phyloP scores from a whole-genome alignment of 495 filamentous ascomycete species.

The Elasticomyces elasticus region DNA sequence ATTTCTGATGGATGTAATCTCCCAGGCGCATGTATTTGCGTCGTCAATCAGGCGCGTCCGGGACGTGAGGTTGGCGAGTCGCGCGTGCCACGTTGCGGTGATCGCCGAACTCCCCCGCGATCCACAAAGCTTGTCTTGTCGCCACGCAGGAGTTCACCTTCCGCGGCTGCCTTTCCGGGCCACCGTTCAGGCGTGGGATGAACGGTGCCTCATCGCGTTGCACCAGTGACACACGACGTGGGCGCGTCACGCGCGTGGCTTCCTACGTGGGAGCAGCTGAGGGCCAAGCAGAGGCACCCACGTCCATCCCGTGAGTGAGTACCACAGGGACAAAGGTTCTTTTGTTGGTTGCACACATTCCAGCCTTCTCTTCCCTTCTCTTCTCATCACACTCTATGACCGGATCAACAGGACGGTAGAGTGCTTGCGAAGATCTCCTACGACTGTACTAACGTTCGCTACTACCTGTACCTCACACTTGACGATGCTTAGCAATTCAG shows the following conservation, averaged over 20 bases:
- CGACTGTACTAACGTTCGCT: not conserved
- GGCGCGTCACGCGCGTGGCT: not conserved
- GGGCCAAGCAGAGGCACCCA: not conserved
- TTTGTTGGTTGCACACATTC: not conserved
- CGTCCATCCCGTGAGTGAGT: not conserved
- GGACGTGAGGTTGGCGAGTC: too few species aligned
- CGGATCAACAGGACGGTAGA: not conserved
- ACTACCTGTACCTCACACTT: not conserved
- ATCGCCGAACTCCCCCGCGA: too few species aligned
- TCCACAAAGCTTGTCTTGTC: too few species aligned
- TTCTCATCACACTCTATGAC: not conserved
- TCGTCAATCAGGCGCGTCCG: too few species aligned
- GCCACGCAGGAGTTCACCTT: not conserved
- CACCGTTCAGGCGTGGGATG: not conserved
- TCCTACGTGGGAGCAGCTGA: not conserved
- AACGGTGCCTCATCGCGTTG: not conserved
- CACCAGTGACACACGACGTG: not conserved
- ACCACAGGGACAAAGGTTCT: not conserved
- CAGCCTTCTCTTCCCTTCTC: not conserved
- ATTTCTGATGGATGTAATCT: too few species aligned
- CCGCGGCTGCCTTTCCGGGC: not conserved
- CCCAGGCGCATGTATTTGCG: too few species aligned
- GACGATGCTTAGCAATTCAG: not conserved
- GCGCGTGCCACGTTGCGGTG: too few species aligned
- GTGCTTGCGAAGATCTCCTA: not conserved